Percentiles rank a stretch among this genome's conserved stretches.
These are phyloP conservation scores for Glonium stellatum DNA, from an alignment of 495 filamentous ascomycete species.

Conservation along the genomic window DNA sequence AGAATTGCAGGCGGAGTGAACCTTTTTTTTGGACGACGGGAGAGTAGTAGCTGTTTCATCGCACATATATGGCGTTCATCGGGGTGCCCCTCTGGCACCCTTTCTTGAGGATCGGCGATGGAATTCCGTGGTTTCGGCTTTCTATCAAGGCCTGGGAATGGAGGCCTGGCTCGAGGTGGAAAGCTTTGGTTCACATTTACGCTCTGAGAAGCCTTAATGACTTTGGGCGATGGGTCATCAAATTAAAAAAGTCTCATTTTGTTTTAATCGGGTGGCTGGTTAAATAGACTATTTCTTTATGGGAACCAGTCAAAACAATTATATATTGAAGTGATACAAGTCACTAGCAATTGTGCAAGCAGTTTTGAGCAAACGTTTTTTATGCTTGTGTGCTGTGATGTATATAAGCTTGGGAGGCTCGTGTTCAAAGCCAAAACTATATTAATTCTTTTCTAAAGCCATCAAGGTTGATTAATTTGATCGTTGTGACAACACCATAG, in stretches of 20 bases:
- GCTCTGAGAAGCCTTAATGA: slow-evolving; percentile 19
- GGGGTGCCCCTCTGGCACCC: slow-evolving; percentile 20
- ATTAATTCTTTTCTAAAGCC: no score
- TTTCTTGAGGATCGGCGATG: slow-evolving; percentile 15
- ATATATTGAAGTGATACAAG: background rate
- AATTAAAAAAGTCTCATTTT: slow-evolving; percentile 24
- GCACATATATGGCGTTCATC: slow-evolving; percentile 31
- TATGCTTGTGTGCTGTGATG: no score
- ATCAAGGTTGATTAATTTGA: no score
- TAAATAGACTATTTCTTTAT: slow-evolving; percentile 23
- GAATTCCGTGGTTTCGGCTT: slow-evolving; percentile 18
- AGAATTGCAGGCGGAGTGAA: slow-evolving; percentile 10
- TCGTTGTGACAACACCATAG: no score
- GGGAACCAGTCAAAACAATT: background rate
- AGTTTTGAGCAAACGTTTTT: background rate
- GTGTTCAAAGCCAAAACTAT: no score
- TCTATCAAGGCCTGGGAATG: slow-evolving; percentile 8
- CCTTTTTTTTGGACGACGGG: slow-evolving; percentile 24
- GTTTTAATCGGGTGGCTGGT: slow-evolving; percentile 16
- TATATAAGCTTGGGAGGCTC: no score
- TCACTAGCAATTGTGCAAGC: background rate
- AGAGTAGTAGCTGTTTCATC: slow-evolving; percentile 22
- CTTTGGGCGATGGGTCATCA: slow-evolving; percentile 28
- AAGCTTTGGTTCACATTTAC: slow-evolving; percentile 27
- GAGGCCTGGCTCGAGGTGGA: slow-evolving; percentile 12